Evolutionary conservation across 805 yeast species (phyloP).

Genomic region (Lachancea dasiensis): DNA sequence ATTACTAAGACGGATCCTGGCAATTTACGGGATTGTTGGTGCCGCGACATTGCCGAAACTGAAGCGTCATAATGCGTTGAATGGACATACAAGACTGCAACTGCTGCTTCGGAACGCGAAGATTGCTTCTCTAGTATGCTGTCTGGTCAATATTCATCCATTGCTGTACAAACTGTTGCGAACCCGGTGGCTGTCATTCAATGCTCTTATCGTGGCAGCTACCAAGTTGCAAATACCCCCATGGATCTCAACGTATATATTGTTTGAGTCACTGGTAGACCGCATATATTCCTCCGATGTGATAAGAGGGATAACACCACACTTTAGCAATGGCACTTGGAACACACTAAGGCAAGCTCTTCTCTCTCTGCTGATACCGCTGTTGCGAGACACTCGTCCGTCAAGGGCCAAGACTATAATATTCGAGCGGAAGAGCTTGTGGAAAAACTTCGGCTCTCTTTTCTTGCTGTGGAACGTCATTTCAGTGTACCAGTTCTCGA

Average conservation of each 20-base stretch:
- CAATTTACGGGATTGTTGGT: conserved; percentile 4
- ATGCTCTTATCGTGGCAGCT: conserved; percentile 1
- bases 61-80: neutral
- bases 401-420: conserved; percentile 12
- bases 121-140: conserved; percentile 1
- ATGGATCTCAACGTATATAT: conserved; percentile 15
- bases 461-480: conserved; percentile 19
- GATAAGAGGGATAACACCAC: neutral
- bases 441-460: conserved; percentile 16
- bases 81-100: neutral
- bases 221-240: conserved; percentile 9
- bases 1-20: neutral
- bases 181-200: conserved; percentile 3
- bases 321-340: conserved; percentile 5
- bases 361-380: conserved; percentile 15
- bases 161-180: neutral
- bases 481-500: conserved; percentile 13
- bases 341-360: conserved; percentile 12
- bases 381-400: conserved; percentile 7
- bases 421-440: conserved; percentile 14
- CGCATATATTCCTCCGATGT: neutral
- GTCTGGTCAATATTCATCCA: conserved; percentile 2
- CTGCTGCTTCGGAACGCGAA: neutral
- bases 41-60: neutral
- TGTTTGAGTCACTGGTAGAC: conserved; percentile 14